These are phyloP conservation scores for Berberis thunbergii DNA, from an alignment of 164 flowering plant species.

Conservation along the genomic window DNA sequence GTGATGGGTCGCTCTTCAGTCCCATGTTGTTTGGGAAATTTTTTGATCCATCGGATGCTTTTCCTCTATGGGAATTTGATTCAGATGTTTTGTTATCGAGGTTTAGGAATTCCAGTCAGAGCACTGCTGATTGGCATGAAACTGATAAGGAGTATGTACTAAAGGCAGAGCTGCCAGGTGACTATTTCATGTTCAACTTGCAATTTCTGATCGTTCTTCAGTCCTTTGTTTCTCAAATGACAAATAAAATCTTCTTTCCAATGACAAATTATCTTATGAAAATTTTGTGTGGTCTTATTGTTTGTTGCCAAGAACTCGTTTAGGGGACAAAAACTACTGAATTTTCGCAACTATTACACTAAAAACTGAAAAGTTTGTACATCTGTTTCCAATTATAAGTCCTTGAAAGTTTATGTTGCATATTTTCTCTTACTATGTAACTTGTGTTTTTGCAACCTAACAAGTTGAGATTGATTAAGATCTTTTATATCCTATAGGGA, in stretches of 20 bases:
- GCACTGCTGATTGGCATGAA: constrained; percentile 58
- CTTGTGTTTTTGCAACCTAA: too few relatives aligned
- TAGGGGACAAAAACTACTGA: too few relatives aligned
- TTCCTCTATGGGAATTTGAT: constrained; percentile 90
- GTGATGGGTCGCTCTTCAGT: constrained; percentile 72
- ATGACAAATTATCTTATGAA: not conserved
- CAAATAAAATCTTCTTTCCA: not conserved
- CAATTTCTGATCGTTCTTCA: not conserved
- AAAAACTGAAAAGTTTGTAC: too few relatives aligned
- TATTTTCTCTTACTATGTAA: too few relatives aligned
- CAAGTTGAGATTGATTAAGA: too few relatives aligned
- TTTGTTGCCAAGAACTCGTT: too few relatives aligned
- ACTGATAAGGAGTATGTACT: constrained; percentile 58
- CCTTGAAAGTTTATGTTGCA: too few relatives aligned
- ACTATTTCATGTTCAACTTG: not conserved
- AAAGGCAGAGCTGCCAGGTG: constrained; percentile 65
- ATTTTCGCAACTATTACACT: too few relatives aligned
- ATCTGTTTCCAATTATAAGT: too few relatives aligned
- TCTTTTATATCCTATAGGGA: not conserved
- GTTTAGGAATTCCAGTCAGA: constrained; percentile 27
- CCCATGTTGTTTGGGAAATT: constrained; percentile 75
- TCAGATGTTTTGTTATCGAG: constrained; percentile 43
- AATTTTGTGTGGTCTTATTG: too few relatives aligned
- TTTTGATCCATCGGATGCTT: constrained; percentile 94
- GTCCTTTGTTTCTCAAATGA: not conserved